Percentiles rank a stretch among this genome's conserved stretches.
Conservation (phyloP, 352 stramenopile genomes). For the Thalassiosira exigua region DNA sequence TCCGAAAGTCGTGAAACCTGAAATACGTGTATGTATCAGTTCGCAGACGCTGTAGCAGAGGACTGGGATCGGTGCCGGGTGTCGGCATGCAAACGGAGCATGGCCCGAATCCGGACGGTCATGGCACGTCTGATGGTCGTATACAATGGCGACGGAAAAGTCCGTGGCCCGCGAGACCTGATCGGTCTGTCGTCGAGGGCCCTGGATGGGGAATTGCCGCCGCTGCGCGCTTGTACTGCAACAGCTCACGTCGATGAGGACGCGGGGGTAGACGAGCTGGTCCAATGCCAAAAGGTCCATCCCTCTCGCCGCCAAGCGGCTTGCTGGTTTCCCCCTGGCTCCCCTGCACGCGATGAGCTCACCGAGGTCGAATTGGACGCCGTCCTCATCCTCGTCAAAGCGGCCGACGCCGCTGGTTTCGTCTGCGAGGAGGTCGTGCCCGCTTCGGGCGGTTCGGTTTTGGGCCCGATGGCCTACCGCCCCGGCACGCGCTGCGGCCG, state of each 20-base stretch:
- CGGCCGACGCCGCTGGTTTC: constrained; percentile 58
- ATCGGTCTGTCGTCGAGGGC: constrained; percentile 56
- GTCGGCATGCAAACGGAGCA: constrained; percentile 68
- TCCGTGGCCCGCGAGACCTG: constrained; percentile 35
- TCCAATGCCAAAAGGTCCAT: constrained; percentile 62
- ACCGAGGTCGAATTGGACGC: constrained; percentile 56
- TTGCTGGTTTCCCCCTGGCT: constrained; percentile 66
- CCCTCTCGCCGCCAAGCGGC: constrained; percentile 60
- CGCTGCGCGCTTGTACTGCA: constrained; percentile 1
- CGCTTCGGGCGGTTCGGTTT: constrained; percentile 70
- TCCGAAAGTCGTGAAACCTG: no score
- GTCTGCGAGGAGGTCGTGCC: constrained; percentile 81
- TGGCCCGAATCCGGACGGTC: constrained; percentile 73
- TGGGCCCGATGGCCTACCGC: constrained; percentile 70
- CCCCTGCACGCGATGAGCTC: constrained; percentile 73
- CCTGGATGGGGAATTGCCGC: constrained; percentile 63
- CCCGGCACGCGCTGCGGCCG: constrained; percentile 69
- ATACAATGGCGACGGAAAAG: constrained; percentile 34
- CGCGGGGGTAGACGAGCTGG: constrained; percentile 44
- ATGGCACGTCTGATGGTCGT: constrained; percentile 73
- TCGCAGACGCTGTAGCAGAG: constrained; percentile 71
- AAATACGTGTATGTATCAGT: no score
- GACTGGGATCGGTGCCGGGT: constrained; percentile 81
- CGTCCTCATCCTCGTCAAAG: constrained; percentile 68
- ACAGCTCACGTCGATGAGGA: constrained; percentile 9